Percentiles rank a stretch among this genome's conserved stretches.
Evolutionary conservation across 352 stramenopile genomes (phyloP).

Genomic region (Phytopythium cucurbitacearum): DNA sequence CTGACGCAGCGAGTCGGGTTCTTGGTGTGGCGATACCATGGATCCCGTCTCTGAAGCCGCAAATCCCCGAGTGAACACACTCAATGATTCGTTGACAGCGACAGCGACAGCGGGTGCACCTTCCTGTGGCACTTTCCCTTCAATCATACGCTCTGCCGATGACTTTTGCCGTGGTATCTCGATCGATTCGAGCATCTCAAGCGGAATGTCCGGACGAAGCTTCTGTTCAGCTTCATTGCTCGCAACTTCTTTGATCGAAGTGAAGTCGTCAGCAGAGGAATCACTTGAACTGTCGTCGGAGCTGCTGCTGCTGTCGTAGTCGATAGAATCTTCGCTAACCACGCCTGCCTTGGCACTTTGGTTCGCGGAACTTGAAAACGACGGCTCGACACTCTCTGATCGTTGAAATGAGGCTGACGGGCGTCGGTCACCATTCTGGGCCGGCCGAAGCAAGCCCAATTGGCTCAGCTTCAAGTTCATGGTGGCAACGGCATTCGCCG

Average conservation of each 20-base stretch:
- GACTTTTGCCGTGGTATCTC: slow-evolving; percentile 10
- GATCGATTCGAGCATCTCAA: slow-evolving; percentile 48
- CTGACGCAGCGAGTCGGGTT: slow-evolving; percentile 2
- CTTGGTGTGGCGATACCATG: background rate
- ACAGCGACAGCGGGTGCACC: too few relatives aligned
- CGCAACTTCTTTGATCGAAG: background rate
- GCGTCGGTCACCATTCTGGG: slow-evolving; percentile 1
- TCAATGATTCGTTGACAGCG: slow-evolving; percentile 25
- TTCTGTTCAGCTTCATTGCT: background rate
- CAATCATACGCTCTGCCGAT: background rate
- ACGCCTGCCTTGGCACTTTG: background rate
- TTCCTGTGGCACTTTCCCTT: background rate
- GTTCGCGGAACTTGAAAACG: slow-evolving; percentile 4
- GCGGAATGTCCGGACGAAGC: slow-evolving; percentile 21
- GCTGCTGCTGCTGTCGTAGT: slow-evolving; percentile 5
- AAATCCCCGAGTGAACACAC: slow-evolving; percentile 41
- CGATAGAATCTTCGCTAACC: background rate
- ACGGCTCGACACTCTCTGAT: background rate
- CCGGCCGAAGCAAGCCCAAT: slow-evolving; percentile 44
- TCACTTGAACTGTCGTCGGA: background rate
- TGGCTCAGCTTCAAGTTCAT: slow-evolving; percentile 73
- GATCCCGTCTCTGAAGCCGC: background rate
- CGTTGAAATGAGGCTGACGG: background rate
- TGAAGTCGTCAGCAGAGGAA: background rate
- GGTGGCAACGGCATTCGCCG: slow-evolving; percentile 60